Evolutionary conservation across 2,329 filamentous ascomycete genomes (phyloP).

Genomic region (Sporothrix variecibatus): DNA sequence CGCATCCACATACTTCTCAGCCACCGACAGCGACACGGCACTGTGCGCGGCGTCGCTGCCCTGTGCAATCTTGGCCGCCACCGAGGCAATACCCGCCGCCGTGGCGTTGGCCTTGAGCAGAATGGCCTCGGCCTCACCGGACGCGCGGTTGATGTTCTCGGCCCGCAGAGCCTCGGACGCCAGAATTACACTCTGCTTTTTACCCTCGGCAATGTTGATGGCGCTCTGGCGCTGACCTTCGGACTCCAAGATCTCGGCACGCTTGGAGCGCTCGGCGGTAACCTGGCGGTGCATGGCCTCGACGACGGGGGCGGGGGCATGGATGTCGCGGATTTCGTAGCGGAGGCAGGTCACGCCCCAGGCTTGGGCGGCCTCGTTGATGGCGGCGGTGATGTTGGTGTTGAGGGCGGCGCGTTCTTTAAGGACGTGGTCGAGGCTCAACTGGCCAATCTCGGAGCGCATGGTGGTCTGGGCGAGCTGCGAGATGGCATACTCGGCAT

Average conservation of each 20-base stretch:
- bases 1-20: slow-evolving; percentile 94
- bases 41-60: slow-evolving; percentile 76
- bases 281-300: slow-evolving; percentile 98
- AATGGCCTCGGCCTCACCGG: slow-evolving; percentile 92
- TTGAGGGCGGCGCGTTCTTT: slow-evolving; percentile 97
- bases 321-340: slow-evolving; percentile 98
- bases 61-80: slow-evolving; percentile 72
- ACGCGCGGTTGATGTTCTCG: slow-evolving; percentile 90
- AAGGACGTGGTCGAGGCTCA: slow-evolving; percentile 93
- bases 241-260: slow-evolving; percentile 94
- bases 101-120: slow-evolving; percentile 82
- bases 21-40: slow-evolving; percentile 83
- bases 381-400: slow-evolving; percentile 96
- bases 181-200: slow-evolving; percentile 94
- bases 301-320: slow-evolving; percentile 89
- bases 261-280: slow-evolving; percentile 94
- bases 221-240: slow-evolving; percentile 96
- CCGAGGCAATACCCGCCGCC: slow-evolving; percentile 82
- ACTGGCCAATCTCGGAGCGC: slow-evolving; percentile 96
- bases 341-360: slow-evolving; percentile 96
- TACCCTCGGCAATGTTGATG: slow-evolving; percentile 98
- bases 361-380: slow-evolving; percentile 95
- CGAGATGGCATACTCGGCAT: slow-evolving; percentile 97
- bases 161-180: slow-evolving; percentile 88
- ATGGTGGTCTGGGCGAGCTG: slow-evolving; percentile 98